phyloP scores from a whole-genome alignment of 352 stramenopile genomes.

The Phytophthora agathidicida region DNA sequence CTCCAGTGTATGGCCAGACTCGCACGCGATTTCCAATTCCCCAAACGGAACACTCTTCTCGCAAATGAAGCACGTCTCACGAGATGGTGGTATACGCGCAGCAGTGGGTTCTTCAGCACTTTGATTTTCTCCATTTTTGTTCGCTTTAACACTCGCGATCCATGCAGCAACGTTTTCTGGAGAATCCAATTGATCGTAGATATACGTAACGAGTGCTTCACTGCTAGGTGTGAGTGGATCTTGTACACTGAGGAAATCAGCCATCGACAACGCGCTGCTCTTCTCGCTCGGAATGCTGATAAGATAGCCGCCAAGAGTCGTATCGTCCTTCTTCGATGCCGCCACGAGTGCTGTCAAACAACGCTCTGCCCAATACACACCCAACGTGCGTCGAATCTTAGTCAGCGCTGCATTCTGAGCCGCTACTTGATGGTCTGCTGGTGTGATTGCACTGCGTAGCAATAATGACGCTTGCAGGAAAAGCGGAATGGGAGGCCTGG shows the following conservation, averaged over 20 bases:
- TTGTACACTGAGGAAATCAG: constrained; percentile 81
- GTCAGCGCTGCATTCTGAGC: constrained; percentile 48
- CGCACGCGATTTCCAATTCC: constrained; percentile 67
- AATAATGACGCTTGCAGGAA: constrained; percentile 68
- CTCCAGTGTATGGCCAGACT: constrained; percentile 66
- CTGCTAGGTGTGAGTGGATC: constrained; percentile 33
- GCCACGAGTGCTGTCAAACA: constrained; percentile 57
- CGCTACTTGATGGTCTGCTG: constrained; percentile 47
- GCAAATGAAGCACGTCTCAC: constrained; percentile 77
- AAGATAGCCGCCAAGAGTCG: constrained; percentile 32
- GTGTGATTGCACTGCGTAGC: constrained; percentile 60
- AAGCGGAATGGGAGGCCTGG: constrained; percentile 30
- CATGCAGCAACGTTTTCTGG: constrained; percentile 48
- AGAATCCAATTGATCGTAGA: constrained; percentile 68
- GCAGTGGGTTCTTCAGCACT: neutral
- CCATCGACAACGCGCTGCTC: constrained; percentile 74
- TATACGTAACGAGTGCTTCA: constrained; percentile 53
- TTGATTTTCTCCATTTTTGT: neutral
- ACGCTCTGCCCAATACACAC: constrained; percentile 66
- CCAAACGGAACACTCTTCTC: constrained; percentile 62
- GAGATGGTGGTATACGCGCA: constrained; percentile 39
- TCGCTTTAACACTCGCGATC: constrained; percentile 40
- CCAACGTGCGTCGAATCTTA: constrained; percentile 50
- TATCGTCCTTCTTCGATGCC: constrained; percentile 39
- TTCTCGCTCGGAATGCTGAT: constrained; percentile 38